These are phyloP conservation scores for Murraya koenigii DNA, from an alignment of 345 rosid species.

Conservation along the genomic window DNA sequence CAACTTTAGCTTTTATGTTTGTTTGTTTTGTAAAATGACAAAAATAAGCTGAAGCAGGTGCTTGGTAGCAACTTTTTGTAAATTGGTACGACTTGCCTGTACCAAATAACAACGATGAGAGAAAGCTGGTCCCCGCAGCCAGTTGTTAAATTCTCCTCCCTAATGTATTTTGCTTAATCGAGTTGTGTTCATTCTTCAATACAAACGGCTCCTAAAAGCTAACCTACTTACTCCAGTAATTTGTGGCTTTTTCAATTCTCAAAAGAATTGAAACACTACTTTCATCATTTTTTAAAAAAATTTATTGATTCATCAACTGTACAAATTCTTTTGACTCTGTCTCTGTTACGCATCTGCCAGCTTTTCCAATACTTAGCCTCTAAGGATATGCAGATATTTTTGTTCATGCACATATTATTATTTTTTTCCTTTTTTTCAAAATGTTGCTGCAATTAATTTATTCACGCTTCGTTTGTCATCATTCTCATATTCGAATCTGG, in stretches of 20 bases:
- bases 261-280: not conserved
- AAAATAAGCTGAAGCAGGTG: not conserved
- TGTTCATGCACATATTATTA: not conserved
- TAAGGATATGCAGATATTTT: not conserved
- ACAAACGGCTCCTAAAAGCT: not conserved
- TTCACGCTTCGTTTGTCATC: not conserved
- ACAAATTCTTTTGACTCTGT: not conserved
- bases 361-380: slow-evolving; percentile 17
- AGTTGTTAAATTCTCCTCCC: not conserved
- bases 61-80: too few relatives aligned
- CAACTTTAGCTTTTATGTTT: not conserved
- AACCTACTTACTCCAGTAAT: not conserved
- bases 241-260: not conserved
- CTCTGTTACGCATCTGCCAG: not conserved
- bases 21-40: not conserved
- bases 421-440: not conserved
- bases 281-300: not conserved
- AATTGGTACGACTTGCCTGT: not conserved
- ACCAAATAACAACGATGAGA: not conserved
- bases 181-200: slow-evolving; percentile 2
- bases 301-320: not conserved
- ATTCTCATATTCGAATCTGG: not conserved
- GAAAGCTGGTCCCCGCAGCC: not conserved
- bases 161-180: slow-evolving; percentile 4
- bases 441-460: not conserved